Conservation (phyloP, 2,329 filamentous ascomycete genomes). For the Monilinia fructigena region DNA sequence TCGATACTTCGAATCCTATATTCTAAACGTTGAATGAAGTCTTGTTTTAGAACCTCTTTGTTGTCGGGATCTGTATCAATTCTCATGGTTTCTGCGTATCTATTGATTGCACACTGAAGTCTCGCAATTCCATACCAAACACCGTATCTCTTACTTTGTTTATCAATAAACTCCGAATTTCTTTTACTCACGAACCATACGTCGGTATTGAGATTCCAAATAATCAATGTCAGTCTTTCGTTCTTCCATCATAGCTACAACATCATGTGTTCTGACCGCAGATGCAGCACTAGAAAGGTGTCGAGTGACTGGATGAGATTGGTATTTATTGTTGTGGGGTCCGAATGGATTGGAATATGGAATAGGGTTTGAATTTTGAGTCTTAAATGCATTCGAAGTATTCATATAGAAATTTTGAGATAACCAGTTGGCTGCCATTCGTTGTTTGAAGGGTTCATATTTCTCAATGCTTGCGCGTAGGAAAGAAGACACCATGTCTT, state of each 20-base stretch:
- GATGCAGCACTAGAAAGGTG: neutral
- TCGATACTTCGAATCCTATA: neutral
- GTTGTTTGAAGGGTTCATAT: constrained; percentile 4
- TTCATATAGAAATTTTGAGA: neutral
- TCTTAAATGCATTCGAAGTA: neutral
- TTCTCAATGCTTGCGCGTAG: constrained; percentile 3
- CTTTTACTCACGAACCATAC: neutral
- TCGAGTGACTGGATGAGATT: neutral
- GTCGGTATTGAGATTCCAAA: constrained; percentile 22
- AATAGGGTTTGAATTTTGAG: neutral
- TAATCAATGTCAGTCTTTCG: constrained; percentile 1
- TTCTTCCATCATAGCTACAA: neutral
- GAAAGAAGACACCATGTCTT: neutral
- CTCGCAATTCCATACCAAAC: constrained; percentile 2
- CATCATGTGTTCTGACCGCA: constrained; percentile 4
- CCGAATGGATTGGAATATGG: neutral
- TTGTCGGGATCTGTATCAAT: too few relatives aligned
- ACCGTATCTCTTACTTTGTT: neutral
- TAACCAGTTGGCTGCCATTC: constrained; percentile 4
- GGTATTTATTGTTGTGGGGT: neutral
- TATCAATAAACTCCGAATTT: constrained; percentile 5
- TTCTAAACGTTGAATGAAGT: neutral
- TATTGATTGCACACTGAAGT: neutral
- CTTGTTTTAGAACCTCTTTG: neutral
- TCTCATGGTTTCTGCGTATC: neutral